A percentile compares a stretch with the other conserved stretches of the same genome.
phyloP scores from a whole-genome alignment of 1,139 yeast species.

The Wickerhamiella pararugosa region DNA sequence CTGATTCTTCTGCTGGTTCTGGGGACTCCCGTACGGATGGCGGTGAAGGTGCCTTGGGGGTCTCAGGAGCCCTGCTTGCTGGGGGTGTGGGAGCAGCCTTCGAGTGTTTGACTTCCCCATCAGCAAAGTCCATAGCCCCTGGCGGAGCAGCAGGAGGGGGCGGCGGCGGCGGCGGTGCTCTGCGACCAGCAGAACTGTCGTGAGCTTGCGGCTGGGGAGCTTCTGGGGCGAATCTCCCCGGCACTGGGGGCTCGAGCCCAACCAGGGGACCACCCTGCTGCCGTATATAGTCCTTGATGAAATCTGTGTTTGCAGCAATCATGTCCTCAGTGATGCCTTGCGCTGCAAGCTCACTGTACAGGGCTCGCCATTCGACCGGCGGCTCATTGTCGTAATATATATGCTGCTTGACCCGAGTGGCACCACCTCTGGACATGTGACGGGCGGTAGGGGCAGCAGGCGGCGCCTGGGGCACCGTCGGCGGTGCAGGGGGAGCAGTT shows the following conservation, averaged over 20 bases:
- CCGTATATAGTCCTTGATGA: conserved; percentile 61
- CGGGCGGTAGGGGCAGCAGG: conserved; percentile 34
- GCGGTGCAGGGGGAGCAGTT: conserved; percentile 18
- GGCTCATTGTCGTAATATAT: conserved; percentile 66
- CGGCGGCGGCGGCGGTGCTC: conserved; percentile 15
- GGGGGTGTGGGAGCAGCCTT: too few species aligned
- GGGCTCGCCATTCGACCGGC: conserved; percentile 73
- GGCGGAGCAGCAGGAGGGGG: conserved; percentile 12
- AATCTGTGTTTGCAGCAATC: conserved; percentile 77
- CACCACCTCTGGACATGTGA: conserved; percentile 46
- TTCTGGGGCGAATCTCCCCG: conserved; percentile 35
- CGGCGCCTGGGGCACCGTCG: conserved; percentile 13
- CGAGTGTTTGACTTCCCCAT: background rate
- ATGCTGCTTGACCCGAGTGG: conserved; percentile 33
- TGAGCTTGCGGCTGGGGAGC: conserved; percentile 1
- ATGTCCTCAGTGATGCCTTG: conserved; percentile 79
- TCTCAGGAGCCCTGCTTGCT: too few species aligned
- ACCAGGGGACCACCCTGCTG: conserved; percentile 75
- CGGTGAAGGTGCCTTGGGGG: too few species aligned
- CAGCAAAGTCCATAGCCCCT: conserved; percentile 18
- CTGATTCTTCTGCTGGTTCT: too few species aligned
- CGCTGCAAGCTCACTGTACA: conserved; percentile 56
- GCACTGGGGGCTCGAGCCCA: conserved; percentile 75
- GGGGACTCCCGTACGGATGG: too few species aligned
- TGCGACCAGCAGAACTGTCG: background rate